Evolutionary conservation across 345 rosid genomes (phyloP).

Genomic region (Brassica nigra): DNA sequence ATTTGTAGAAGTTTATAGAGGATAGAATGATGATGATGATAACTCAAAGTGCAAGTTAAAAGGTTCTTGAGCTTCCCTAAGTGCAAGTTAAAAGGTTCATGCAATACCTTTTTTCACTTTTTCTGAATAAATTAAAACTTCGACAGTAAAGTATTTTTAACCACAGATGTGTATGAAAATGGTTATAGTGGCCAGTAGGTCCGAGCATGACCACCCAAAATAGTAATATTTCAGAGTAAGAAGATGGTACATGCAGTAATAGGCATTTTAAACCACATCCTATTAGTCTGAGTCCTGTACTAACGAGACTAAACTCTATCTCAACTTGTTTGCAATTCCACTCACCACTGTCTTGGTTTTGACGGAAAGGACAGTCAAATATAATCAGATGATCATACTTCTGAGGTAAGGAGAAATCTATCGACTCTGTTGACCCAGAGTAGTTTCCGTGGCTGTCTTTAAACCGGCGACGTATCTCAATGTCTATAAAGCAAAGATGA

Average conservation of each 20-base stretch:
- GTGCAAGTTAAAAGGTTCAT: no score
- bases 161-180: not conserved
- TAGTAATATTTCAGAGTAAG: not conserved
- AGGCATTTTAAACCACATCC: slow-evolving; percentile 10
- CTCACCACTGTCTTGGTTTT: not conserved
- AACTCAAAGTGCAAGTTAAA: not conserved
- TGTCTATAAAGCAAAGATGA: slow-evolving; percentile 19
- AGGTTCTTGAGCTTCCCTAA: no score
- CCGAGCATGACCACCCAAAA: not conserved
- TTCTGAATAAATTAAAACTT: not conserved
- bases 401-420: slow-evolving; percentile 12
- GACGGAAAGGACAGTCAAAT: slow-evolving; percentile 16
- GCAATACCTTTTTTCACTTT: not conserved
- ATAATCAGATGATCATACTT: slow-evolving; percentile 13
- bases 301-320: slow-evolving; percentile 7
- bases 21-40: not conserved
- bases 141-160: not conserved
- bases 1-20: not conserved
- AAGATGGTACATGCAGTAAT: not conserved
- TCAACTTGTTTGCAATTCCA: slow-evolving; percentile 12
- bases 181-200: not conserved
- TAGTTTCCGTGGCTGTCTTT: slow-evolving; percentile 15
- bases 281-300: slow-evolving; percentile 2
- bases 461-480: slow-evolving; percentile 19
- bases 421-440: not conserved